phyloP scores from a whole-genome alignment of 805 yeast genomes.

The Candida nanaspora region DNA sequence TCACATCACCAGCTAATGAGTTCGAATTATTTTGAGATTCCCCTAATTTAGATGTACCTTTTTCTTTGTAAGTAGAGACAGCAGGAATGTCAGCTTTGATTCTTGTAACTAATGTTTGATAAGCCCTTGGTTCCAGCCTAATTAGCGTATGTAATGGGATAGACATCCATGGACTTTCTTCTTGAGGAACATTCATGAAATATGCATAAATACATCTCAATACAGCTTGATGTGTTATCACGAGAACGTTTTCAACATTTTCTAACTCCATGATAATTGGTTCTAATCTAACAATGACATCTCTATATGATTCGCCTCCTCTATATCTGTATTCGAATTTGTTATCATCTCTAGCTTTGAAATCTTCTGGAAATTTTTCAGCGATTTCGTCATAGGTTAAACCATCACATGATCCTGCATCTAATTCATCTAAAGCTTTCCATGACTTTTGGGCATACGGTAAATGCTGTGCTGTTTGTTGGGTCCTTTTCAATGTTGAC shows the following conservation, averaged over 20 bases:
- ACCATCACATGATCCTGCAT: constrained; percentile 97
- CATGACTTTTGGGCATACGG: constrained; percentile 81
- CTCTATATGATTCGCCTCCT: constrained; percentile 96
- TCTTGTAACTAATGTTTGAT: constrained; percentile 78
- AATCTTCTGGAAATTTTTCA: constrained; percentile 81
- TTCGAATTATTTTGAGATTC: constrained; percentile 34
- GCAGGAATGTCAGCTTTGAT: constrained; percentile 97
- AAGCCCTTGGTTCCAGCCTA: constrained; percentile 92
- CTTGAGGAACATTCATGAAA: constrained; percentile 97
- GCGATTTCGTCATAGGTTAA: constrained; percentile 94
- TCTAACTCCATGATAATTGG: constrained; percentile 98
- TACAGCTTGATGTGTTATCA: constrained; percentile 97
- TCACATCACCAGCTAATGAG: constrained; percentile 43
- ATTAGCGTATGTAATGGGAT: constrained; percentile 95
- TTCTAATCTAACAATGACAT: constrained; percentile 88
- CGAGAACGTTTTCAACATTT: constrained; percentile 90
- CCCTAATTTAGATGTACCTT: constrained; percentile 71
- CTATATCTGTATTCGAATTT: constrained; percentile 93
- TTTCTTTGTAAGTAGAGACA: constrained; percentile 92
- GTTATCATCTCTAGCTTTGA: constrained; percentile 90
- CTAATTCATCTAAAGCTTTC: constrained; percentile 96
- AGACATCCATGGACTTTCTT: constrained; percentile 98
- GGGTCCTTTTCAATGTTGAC: constrained; percentile 83
- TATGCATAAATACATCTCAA: constrained; percentile 94
- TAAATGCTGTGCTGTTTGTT: constrained; percentile 80